Conservation (phyloP, 2,329 filamentous ascomycete species). For the Cladosporium sphaerospermum region DNA sequence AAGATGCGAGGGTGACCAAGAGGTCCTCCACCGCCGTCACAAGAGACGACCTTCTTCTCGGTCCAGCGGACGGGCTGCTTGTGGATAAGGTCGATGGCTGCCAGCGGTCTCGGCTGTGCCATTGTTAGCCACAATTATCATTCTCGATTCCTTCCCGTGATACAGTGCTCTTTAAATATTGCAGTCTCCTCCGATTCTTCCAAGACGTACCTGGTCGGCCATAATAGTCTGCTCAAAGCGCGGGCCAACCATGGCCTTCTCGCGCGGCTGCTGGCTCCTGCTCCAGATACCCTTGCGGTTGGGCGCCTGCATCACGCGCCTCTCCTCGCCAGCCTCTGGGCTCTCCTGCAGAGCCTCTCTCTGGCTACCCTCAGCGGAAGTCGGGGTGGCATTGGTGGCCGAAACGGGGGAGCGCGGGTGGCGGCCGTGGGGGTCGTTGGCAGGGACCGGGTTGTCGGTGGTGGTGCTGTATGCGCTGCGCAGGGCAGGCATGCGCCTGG, state of each 20-base stretch:
- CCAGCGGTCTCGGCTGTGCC: slow-evolving; percentile 71
- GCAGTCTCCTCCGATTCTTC: background rate
- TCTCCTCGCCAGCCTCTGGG: slow-evolving; percentile 48
- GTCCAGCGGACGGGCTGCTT: slow-evolving; percentile 92
- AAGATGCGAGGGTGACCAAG: slow-evolving; percentile 88
- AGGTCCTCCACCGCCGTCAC: slow-evolving; percentile 87
- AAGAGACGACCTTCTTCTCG: slow-evolving; percentile 72
- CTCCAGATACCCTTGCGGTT: slow-evolving; percentile 81
- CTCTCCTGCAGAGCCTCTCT: slow-evolving; percentile 52
- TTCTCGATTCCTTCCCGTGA: background rate
- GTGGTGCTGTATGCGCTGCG: slow-evolving; percentile 20
- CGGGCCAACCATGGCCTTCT: slow-evolving; percentile 83
- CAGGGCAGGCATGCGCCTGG: slow-evolving; percentile 7
- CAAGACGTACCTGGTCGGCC: slow-evolving; percentile 64
- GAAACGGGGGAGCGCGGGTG: slow-evolving; percentile 46
- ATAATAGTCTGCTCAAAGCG: slow-evolving; percentile 97
- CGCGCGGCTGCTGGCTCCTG: slow-evolving; percentile 72
- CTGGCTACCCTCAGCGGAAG: slow-evolving; percentile 42
- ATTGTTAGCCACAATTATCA: slow-evolving; percentile 19
- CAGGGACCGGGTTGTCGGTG: slow-evolving; percentile 49
- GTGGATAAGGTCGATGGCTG: slow-evolving; percentile 94
- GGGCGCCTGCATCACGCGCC: slow-evolving; percentile 68
- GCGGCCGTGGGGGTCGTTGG: slow-evolving; percentile 54
- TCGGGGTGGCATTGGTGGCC: slow-evolving; percentile 55
- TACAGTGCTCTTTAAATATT: background rate